A percentile compares a stretch with the other conserved stretches of the same genome.
Evolutionary conservation across 352 stramenopile species (phyloP).

Genomic region (Phytopythium chamaehyphon): DNA sequence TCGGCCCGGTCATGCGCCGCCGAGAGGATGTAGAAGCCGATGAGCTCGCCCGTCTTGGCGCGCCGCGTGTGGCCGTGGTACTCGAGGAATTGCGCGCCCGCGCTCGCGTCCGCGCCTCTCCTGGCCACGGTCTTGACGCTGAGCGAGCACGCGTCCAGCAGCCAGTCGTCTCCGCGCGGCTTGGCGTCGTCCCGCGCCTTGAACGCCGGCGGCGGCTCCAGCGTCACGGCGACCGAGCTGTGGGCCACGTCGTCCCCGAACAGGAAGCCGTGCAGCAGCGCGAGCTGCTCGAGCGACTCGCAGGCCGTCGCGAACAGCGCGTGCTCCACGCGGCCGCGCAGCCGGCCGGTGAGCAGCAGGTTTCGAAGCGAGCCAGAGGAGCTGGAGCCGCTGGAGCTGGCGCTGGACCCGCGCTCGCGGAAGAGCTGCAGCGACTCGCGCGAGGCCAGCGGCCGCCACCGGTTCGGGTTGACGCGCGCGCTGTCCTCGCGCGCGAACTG

Average conservation of each 20-base stretch:
- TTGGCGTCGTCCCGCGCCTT: slow-evolving; percentile 9
- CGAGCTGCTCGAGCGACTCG: slow-evolving; percentile 24
- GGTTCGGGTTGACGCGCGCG: slow-evolving; percentile 28
- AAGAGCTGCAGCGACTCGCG: slow-evolving; percentile 51
- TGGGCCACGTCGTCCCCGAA: slow-evolving; percentile 6
- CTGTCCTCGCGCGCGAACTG: slow-evolving; percentile 30
- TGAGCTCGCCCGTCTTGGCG: slow-evolving; percentile 13
- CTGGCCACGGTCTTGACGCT: slow-evolving; percentile 8
- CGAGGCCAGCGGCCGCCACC: slow-evolving; percentile 35
- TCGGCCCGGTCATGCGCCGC: neutral
- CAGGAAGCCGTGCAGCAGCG: slow-evolving; percentile 9
- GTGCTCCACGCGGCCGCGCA: slow-evolving; percentile 24
- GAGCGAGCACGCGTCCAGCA: slow-evolving; percentile 8
- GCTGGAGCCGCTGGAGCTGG: too few relatives aligned
- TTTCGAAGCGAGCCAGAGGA: neutral
- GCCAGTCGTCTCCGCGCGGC: slow-evolving; percentile 3
- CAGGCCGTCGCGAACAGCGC: slow-evolving; percentile 23
- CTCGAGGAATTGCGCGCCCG: slow-evolving; percentile 1
- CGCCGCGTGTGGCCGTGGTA: slow-evolving; percentile 1
- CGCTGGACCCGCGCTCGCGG: slow-evolving; percentile 19
- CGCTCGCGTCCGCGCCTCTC: neutral
- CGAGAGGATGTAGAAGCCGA: slow-evolving; percentile 34
- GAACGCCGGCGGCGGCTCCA: slow-evolving; percentile 11
- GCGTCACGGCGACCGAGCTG: slow-evolving; percentile 2
- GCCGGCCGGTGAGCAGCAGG: slow-evolving; percentile 23